Evolutionary conservation across 2,329 filamentous ascomycete species (phyloP).

Genomic region (Catunica adiposa): DNA sequence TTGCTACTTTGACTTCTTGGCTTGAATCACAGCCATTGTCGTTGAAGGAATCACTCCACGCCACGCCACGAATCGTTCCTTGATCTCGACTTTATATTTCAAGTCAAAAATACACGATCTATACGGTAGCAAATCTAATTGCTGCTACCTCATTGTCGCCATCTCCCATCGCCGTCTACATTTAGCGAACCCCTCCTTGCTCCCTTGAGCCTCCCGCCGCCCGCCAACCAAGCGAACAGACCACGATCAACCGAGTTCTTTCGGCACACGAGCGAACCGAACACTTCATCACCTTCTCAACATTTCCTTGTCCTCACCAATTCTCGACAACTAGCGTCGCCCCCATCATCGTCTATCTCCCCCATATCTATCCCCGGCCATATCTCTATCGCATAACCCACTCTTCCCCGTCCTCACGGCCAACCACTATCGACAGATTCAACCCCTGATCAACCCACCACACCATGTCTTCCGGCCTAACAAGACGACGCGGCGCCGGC

Average conservation of each 20-base stretch:
- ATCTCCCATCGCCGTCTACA: too few species aligned
- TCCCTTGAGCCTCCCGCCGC: background rate
- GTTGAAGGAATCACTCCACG: too few species aligned
- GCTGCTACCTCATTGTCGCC: too few species aligned
- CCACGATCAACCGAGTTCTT: background rate
- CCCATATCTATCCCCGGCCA: too few species aligned
- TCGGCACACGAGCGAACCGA: slow-evolving; percentile 3
- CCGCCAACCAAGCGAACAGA: background rate
- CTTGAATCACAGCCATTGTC: too few species aligned
- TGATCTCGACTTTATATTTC: too few species aligned
- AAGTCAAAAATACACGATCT: too few species aligned
- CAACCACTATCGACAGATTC: background rate
- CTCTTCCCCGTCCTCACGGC: background rate
- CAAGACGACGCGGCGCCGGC: slow-evolving; percentile 50
- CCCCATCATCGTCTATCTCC: background rate
- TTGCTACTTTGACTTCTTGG: too few species aligned
- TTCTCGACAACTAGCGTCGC: background rate
- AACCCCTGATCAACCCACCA: background rate
- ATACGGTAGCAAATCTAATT: too few species aligned
- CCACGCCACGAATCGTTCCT: too few species aligned
- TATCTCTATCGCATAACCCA: background rate
- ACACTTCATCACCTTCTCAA: background rate
- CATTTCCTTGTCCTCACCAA: background rate
- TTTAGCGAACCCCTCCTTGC: too few species aligned
- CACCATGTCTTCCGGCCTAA: slow-evolving; percentile 32